Conservation (phyloP, 306 rosid species). For the Astragalus glycyphyllos region DNA sequence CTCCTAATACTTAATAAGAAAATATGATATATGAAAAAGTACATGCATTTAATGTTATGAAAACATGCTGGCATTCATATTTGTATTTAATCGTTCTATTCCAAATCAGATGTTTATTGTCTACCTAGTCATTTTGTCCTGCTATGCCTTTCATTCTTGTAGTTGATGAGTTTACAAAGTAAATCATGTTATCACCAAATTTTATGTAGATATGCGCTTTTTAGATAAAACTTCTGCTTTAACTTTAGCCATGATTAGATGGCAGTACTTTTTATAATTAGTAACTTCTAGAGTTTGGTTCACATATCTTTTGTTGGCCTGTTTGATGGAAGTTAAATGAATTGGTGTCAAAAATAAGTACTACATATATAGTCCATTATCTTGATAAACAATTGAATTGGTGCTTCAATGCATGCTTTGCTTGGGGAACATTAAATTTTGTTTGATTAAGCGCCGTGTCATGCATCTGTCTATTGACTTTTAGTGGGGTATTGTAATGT, state of each 20-base stretch:
- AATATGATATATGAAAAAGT: neutral
- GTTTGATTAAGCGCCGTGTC: constrained; percentile 27
- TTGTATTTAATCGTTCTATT: constrained; percentile 28
- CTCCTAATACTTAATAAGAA: neutral
- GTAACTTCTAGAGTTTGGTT: constrained; percentile 18
- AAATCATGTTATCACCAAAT: constrained; percentile 16
- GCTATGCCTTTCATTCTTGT: constrained; percentile 13
- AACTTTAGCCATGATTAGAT: neutral
- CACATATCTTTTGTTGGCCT: constrained; percentile 13
- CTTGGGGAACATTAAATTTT: constrained; percentile 22
- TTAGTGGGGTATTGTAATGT: constrained; percentile 25
- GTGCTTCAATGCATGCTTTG: constrained; percentile 32
- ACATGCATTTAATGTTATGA: constrained; percentile 12
- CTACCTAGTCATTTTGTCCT: neutral
- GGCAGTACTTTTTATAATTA: constrained; percentile 17
- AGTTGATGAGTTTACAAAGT: constrained; percentile 21
- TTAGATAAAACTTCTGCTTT: constrained; percentile 2
- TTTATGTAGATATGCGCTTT: neutral
- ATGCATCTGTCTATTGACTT: constrained; percentile 21
- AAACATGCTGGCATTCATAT: neutral
- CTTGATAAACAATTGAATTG: constrained; percentile 30
- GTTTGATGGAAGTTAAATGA: constrained; percentile 24
- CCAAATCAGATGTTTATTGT: neutral
- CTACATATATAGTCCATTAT: constrained; percentile 16
- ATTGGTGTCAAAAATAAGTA: constrained; percentile 23